Base-by-base conservation (phyloP, 148 eudicot genomes). In the Chenopodium formosanum region DNA sequence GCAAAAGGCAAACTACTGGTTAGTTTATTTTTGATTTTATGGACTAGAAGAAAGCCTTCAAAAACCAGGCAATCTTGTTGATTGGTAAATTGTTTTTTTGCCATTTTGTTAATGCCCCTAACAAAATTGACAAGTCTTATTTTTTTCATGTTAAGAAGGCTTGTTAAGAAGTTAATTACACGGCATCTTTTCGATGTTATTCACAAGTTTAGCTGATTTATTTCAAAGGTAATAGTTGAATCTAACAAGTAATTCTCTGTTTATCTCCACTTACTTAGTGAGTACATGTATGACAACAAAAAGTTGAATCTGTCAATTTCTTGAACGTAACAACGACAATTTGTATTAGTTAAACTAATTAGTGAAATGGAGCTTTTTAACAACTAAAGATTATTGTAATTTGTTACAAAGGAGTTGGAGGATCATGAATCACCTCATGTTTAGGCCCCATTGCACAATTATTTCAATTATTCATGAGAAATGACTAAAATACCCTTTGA, bases 41-140 rank as follows among this genome's bases (percentile, higher is more conserved):
- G 83, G 83, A 66, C 60, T 5, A 68, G 29, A 76, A 76, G 31
- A 67, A 81, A 67, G 56, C 75, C 67, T 64, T 25, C 13, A 50
- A 50, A 0, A 1, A 12, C 53, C 76, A 34, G 73, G 31, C 34
- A 48, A 75, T 31, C 50, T 32, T 66, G 27, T n/a, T 75, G n/a
- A 75, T 75, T 73, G 72, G 82, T 58, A 62, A 27, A 7, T 52
- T 70, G 14, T 29, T 31, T 11, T 29, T 31, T 12, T 53, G 32
- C 27, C 56, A 58, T 37, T 60, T 40, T 63, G 70, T 40, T 63
- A 32, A 8, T 13, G 20, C 69, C 7, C 70, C 32, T 40, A 25
- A 78, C 58, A 48, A 48, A 74, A 78, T 65, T 25, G 80, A 65
- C 40, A 44, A 46, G 76, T 10, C 80, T n/a, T 23, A 37, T 8